Percentiles rank a stretch among this genome's conserved stretches.
phyloP scores from a whole-genome alignment of 192 early-diverging fungal species.

The Coemansia sp. region DNA sequence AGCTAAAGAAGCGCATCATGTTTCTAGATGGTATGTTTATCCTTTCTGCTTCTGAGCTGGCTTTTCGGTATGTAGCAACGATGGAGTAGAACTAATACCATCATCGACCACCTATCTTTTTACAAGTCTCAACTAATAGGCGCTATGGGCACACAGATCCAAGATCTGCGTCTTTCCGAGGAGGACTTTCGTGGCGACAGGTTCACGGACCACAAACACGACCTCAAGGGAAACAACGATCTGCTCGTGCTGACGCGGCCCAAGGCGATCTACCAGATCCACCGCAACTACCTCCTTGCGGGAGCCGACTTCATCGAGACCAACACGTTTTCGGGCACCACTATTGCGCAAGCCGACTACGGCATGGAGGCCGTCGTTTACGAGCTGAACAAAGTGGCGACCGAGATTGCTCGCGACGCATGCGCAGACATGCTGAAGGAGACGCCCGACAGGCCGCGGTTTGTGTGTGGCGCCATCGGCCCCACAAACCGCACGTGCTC shows the following conservation, averaged over 20 bases:
- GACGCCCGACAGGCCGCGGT: slow-evolving; percentile 81
- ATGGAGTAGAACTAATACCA: background rate
- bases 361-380: slow-evolving; percentile 81
- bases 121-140: slow-evolving; percentile 18
- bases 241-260: slow-evolving; percentile 89
- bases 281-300: slow-evolving; percentile 85
- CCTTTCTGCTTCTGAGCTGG: background rate
- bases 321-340: slow-evolving; percentile 93
- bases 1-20: slow-evolving; percentile 84
- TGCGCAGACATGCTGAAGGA: slow-evolving; percentile 74
- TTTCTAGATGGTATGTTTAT: slow-evolving; percentile 79
- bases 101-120: background rate
- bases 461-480: slow-evolving; percentile 84
- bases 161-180: slow-evolving; percentile 77
- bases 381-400: slow-evolving; percentile 88
- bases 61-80: background rate
- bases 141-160: slow-evolving; percentile 95
- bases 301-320: slow-evolving; percentile 94
- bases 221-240: slow-evolving; percentile 96
- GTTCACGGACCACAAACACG: slow-evolving; percentile 80
- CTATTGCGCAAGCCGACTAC: slow-evolving; percentile 93
- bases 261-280: slow-evolving; percentile 85
- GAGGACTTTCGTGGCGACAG: slow-evolving; percentile 81
- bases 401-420: slow-evolving; percentile 80
- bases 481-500: slow-evolving; percentile 95